Conservation (phyloP, 2,329 filamentous ascomycete genomes). For the Whalleya microplaca region DNA sequence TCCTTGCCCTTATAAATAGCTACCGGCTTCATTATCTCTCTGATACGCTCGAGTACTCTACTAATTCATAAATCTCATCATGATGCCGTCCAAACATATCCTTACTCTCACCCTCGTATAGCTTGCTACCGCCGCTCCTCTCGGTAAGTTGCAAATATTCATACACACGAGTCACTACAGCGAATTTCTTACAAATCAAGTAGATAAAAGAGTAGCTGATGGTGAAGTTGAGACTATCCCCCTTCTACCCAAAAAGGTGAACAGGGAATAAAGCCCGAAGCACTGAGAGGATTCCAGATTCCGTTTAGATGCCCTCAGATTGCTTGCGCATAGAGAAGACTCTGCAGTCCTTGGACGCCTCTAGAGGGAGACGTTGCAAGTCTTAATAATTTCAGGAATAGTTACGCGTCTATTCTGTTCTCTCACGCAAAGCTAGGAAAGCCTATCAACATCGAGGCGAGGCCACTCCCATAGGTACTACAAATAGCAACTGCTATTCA, state of each 20-base stretch:
- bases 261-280: not conserved
- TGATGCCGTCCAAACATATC: not conserved
- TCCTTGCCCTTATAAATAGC: not conserved
- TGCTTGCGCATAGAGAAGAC: no score
- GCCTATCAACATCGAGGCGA: no score
- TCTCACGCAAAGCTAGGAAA: no score
- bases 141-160: not conserved
- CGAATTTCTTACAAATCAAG: not conserved
- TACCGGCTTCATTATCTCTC: not conserved
- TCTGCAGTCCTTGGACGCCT: no score
- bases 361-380: no score
- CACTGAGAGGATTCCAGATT: not conserved
- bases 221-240: not conserved
- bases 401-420: no score
- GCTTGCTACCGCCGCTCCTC: not conserved
- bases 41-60: no score
- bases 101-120: not conserved
- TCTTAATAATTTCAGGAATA: no score
- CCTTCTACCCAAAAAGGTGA: not conserved
- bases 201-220: not conserved
- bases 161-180: not conserved
- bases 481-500: no score
- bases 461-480: no score
- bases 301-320: no score
- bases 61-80: not conserved